phyloP scores from a whole-genome alignment of 371 early-diverging fungal species.

The Basidiobolus meristosporus region DNA sequence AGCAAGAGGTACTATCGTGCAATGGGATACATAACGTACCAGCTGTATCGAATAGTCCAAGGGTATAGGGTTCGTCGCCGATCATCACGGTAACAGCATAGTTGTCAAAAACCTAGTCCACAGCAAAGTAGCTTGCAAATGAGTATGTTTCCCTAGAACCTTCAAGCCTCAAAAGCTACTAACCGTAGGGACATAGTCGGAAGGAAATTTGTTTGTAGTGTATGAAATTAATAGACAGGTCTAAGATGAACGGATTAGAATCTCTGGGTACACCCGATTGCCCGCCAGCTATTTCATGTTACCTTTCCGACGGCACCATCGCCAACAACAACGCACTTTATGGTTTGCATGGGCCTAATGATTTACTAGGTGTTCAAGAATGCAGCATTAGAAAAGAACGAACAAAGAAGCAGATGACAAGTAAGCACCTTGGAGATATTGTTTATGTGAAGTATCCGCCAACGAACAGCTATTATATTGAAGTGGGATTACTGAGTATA shows the following conservation, averaged over 20 bases:
- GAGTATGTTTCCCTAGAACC: no score
- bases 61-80: slow-evolving; percentile 83
- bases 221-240: slow-evolving; percentile 91
- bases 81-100: slow-evolving; percentile 87
- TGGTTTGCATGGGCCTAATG: slow-evolving; percentile 76
- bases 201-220: slow-evolving; percentile 94
- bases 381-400: no score
- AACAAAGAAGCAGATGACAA: no score
- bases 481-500: no score
- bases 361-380: no score
- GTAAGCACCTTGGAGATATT: no score
- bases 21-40: slow-evolving; percentile 45
- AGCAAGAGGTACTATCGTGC: no score
- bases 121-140: no score
- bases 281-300: slow-evolving; percentile 5
- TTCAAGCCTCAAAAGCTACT: slow-evolving; percentile 9
- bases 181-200: slow-evolving; percentile 95
- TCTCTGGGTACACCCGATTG: no score
- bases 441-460: no score
- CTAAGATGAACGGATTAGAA: no score
- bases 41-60: slow-evolving; percentile 97
- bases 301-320: slow-evolving; percentile 97
- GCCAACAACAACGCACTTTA: slow-evolving; percentile 96
- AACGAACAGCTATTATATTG: no score
- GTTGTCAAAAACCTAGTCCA: slow-evolving; percentile 75